Base-by-base conservation (phyloP, 148 eudicot genomes). In the Oxyria digyna region DNA sequence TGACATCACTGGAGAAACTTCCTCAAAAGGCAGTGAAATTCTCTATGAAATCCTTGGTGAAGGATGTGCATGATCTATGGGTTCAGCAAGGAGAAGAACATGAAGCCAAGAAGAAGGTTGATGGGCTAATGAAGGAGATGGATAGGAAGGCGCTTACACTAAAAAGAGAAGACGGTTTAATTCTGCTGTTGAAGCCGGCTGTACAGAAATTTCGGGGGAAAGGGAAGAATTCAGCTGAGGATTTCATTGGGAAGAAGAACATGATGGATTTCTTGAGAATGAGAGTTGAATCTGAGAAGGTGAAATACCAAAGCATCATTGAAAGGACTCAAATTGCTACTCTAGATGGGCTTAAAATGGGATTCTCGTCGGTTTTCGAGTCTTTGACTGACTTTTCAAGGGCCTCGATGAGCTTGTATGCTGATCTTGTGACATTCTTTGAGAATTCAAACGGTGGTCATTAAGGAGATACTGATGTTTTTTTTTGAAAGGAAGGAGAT, bases 341-440 rank as follows among this genome's bases (percentile, higher is more conserved):
- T 37, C 63, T 78, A 23, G 69, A 73, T 37, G 77, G 79, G 57
- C 76, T 83, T 48, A 75, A 69, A 74, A 77, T 43, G 21, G 91
- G 87, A 18, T 86, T 86, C 59, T 72, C 73, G 37, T 79, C 85
- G 3, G 84, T 86, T 73, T 84, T 81, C 33, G 84, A 76, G 71
- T 70, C 84, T 0, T 48, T 86, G 48, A 68, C 57, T 0, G 87
- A 83, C 12, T 83, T 83, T 68, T 80, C 85, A 0, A 72, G 74
- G 73, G 86, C 72, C 32, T 78, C 84, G 40, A 40, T 75, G 45
- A 73, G 77, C 40, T 69, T 77, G 74, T 86, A 84, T 67, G 76
- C 72, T 72, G 76, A 78, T 63, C 77, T 81, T n/a, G 74, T 82
- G 68, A 35, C 77, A 62, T 68, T 68, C 12, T 49, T 69, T 43